phyloP scores from a whole-genome alignment of 2,329 filamentous ascomycete genomes.

The Stagonosporopsis tanaceti region DNA sequence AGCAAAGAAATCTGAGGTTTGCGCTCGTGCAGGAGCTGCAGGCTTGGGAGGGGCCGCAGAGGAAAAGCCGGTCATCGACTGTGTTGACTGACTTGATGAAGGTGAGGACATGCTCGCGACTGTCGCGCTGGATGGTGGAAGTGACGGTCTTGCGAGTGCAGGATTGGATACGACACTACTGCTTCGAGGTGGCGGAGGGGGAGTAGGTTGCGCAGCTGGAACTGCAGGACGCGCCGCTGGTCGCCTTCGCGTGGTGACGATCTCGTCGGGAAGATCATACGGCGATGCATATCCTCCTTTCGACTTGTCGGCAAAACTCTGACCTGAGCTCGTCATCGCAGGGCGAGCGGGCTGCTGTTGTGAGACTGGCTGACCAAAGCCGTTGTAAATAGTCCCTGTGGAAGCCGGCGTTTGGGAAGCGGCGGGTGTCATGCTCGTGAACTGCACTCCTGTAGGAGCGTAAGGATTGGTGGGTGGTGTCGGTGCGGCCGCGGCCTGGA shows the following conservation, averaged over 20 bases:
- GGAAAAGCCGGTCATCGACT: constrained; percentile 40
- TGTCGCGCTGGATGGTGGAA: constrained; percentile 44
- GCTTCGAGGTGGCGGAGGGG: constrained; percentile 67
- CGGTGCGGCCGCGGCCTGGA: constrained; percentile 31
- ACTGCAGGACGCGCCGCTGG: constrained; percentile 39
- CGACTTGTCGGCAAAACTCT: constrained; percentile 89
- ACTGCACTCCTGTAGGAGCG: constrained; percentile 60
- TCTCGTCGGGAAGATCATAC: constrained; percentile 92
- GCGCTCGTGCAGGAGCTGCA: constrained; percentile 36
- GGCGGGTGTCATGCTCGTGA: constrained; percentile 55
- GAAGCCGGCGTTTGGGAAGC: constrained; percentile 17
- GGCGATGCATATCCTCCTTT: constrained; percentile 94
- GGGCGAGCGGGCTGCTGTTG: constrained; percentile 52
- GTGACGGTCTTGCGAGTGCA: constrained; percentile 30
- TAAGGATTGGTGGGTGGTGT: constrained; percentile 55
- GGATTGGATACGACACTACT: constrained; percentile 61
- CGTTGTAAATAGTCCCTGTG: constrained; percentile 38
- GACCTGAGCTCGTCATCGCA: constrained; percentile 60
- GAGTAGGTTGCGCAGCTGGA: constrained; percentile 51
- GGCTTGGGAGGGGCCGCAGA: constrained; percentile 35
- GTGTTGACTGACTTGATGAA: constrained; percentile 50
- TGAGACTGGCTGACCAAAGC: constrained; percentile 39
- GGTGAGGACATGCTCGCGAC: constrained; percentile 51
- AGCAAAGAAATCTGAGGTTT: constrained; percentile 56
- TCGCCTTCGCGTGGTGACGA: constrained; percentile 74